phyloP scores from a whole-genome alignment of 257 asterid genomes.

The Rhazya stricta region DNA sequence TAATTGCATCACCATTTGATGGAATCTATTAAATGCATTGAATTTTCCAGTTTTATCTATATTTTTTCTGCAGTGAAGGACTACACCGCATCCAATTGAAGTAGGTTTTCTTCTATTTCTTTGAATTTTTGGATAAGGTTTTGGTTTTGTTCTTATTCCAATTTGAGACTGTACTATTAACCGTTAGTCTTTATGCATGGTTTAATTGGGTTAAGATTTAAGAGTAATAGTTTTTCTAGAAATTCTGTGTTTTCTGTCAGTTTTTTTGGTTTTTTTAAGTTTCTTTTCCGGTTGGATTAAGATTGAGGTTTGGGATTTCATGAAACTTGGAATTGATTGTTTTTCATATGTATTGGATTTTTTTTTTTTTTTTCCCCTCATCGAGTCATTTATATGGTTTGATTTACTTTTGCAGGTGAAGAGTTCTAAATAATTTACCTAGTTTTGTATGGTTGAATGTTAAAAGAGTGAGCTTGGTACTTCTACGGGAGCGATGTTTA shows the following conservation, averaged over 20 bases:
- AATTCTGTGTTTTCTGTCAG: not conserved
- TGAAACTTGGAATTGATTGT: not conserved
- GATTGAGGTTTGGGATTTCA: not conserved
- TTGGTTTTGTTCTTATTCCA: not conserved
- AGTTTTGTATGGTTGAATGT: not conserved
- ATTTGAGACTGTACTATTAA: not conserved
- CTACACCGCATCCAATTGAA: not conserved
- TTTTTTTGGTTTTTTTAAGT: not conserved
- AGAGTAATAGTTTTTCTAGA: not conserved
- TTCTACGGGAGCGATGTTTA: slow-evolving; percentile 22
- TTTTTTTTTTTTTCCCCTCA: no score
- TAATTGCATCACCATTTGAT: not conserved
- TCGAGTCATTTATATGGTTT: not conserved
- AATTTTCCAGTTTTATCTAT: not conserved
- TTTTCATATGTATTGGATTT: not conserved
- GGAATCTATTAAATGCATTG: not conserved
- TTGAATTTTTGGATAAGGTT: not conserved
- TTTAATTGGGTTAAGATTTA: not conserved
- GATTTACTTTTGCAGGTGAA: slow-evolving; percentile 17
- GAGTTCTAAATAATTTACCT: not conserved
- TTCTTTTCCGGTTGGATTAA: not conserved
- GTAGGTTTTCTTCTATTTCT: not conserved
- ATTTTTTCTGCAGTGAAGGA: not conserved
- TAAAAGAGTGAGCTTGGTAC: slow-evolving; percentile 6
- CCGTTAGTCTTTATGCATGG: not conserved